These are phyloP conservation scores for Apophysomyces variabilis DNA, from an alignment of 371 early-diverging fungal genomes.

Conservation along the genomic window DNA sequence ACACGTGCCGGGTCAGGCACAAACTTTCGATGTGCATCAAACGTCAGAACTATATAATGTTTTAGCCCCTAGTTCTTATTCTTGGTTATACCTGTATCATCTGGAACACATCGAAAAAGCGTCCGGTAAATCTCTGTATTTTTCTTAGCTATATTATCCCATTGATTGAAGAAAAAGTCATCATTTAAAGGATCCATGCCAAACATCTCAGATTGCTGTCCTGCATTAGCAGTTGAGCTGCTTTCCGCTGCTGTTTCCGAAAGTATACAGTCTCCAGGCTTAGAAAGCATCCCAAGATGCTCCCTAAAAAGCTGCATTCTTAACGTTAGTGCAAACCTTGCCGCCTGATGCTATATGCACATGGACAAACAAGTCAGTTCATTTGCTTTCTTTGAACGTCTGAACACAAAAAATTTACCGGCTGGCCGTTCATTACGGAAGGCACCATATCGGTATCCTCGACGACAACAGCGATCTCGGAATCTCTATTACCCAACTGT, in stretches of 20 bases:
- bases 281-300: conserved; percentile 72
- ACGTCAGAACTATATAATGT: conserved; percentile 40
- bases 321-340: conserved; percentile 71
- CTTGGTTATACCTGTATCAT: conserved; percentile 62
- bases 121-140: conserved; percentile 77
- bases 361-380: not conserved
- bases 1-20: conserved; percentile 55
- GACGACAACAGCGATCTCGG: conserved; percentile 85
- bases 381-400: not conserved
- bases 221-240: not conserved
- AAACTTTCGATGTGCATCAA: conserved; percentile 61
- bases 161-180: conserved; percentile 61
- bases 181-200: conserved; percentile 78
- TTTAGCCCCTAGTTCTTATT: conserved; percentile 2
- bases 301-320: conserved; percentile 82
- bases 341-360: conserved; percentile 60
- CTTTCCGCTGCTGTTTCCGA: not conserved
- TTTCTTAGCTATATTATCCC: conserved; percentile 65
- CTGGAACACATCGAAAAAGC: conserved; percentile 86
- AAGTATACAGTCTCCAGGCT: conserved; percentile 6
- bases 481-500: conserved; percentile 89
- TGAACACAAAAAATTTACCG: conserved; percentile 37
- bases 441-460: conserved; percentile 74
- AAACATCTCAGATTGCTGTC: conserved; percentile 28
- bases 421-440: conserved; percentile 73